Evolutionary conservation across 176 grass and related monocot genomes (phyloP), one percentile per base, ranked within the genome.

Genomic region (Musa troglodytarum): DNA sequence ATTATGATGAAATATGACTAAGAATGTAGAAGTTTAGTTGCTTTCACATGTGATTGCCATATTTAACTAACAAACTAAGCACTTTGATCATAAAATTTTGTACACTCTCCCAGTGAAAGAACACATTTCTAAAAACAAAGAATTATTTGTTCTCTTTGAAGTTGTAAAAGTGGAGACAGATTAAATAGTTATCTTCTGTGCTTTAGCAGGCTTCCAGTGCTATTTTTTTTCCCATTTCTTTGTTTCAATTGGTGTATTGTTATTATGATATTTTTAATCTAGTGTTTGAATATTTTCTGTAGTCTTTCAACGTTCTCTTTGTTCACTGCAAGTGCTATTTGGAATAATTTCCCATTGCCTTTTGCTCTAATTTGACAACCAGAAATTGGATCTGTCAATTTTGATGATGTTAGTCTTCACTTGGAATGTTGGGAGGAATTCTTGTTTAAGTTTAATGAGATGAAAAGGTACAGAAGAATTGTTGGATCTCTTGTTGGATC

Each of bases 401-500:
- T 55, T 51, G 59, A 83, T 54, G 55, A 72, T 66, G 65, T 84
- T 81, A 73, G 79, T 90, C 57, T 88, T 68, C 70, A 50, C 81
- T 84, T 98, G 88, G 90, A 98, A 53, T 22, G 22, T 22, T 22
- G 22, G 22, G 22, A 22, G 22, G 87, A 91, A 67, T 78, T 87
- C 65, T 67, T 93, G 69, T 87, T 80, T 65, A 93, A 87, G 49
- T 50, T 98, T 72, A 85, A 85, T 87, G 90, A 98, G 78, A 93
- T 83, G 79, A 98, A 74, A 80, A 87, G 90, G 81, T 93, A 98
- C 76, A 93, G 90, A 80, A 87, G 86, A 79, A 91, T 85, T 65
- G 80, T 98, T 82, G 90, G 90, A 76, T 98, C 86, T 77, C 91
- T 98, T 83, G 69, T 80, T 80, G 86, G 86, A 65, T 98, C 90